These are phyloP conservation scores for Botryobasidium botryosum DNA, from an alignment of 768 basidiomycete species.

Conservation along the genomic window DNA sequence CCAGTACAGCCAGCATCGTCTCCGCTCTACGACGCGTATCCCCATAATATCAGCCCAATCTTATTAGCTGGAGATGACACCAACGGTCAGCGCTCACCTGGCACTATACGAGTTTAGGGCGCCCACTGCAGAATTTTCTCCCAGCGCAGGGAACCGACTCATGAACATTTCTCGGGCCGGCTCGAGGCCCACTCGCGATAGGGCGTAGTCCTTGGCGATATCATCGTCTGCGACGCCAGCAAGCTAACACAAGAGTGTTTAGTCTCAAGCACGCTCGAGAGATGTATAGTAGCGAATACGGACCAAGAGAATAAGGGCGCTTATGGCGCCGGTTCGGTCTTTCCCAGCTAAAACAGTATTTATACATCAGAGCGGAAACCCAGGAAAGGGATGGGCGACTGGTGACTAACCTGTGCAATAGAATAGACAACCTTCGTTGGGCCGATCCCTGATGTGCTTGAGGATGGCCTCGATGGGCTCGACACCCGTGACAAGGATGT, in stretches of 20 bases:
- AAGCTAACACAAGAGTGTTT: constrained; percentile 32
- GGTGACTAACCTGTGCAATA: constrained; percentile 48
- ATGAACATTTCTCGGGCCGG: constrained; percentile 58
- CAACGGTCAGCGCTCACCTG: neutral
- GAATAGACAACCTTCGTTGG: constrained; percentile 46
- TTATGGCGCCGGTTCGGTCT: constrained; percentile 41
- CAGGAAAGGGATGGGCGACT: neutral
- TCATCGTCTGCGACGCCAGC: constrained; percentile 48
- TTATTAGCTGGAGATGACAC: neutral
- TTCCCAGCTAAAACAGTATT: constrained; percentile 45
- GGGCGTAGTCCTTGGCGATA: constrained; percentile 57
- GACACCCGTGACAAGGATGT: constrained; percentile 62
- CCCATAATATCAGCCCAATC: neutral
- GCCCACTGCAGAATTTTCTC: constrained; percentile 36
- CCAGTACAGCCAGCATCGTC: constrained; percentile 60
- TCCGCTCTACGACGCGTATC: constrained; percentile 40
- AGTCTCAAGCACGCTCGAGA: neutral
- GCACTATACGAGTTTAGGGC: constrained; percentile 64
- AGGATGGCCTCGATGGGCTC: constrained; percentile 52
- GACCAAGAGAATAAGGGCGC: constrained; percentile 5
- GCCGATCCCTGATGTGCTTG: constrained; percentile 53
- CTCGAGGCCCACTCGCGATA: constrained; percentile 66
- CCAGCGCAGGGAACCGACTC: constrained; percentile 15
- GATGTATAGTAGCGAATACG: neutral
- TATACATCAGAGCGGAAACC: neutral